Evolutionary conservation across 2,329 filamentous ascomycete species (phyloP).

Genomic region (Beauveria bassiana): DNA sequence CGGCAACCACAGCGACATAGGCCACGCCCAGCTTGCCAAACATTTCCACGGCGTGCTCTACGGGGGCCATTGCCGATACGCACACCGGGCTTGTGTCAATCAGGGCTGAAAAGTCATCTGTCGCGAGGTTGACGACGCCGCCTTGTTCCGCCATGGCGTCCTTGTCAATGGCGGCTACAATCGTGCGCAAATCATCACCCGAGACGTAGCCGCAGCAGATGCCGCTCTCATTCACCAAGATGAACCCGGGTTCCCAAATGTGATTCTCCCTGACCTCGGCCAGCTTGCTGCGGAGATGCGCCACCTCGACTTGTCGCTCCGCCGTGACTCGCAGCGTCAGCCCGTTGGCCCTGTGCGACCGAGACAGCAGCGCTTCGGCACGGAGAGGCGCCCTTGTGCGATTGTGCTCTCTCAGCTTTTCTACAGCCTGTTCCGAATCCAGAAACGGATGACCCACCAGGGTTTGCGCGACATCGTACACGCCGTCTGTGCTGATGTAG

Average conservation of each 20-base stretch:
- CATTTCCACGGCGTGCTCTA: constrained; percentile 53
- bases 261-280: constrained; percentile 22
- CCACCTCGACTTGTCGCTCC: neutral
- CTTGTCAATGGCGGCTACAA: constrained; percentile 28
- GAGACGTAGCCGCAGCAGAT: constrained; percentile 48
- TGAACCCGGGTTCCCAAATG: constrained; percentile 45
- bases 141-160: constrained; percentile 14
- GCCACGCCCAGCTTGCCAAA: constrained; percentile 49
- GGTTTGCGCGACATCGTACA: constrained; percentile 53
- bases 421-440: constrained; percentile 40
- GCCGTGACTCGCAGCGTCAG: neutral
- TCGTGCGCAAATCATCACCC: constrained; percentile 45
- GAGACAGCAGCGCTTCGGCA: neutral
- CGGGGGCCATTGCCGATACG: constrained; percentile 41
- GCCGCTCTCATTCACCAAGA: constrained; percentile 39
- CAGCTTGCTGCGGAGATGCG: neutral
- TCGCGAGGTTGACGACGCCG: constrained; percentile 23
- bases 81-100: constrained; percentile 47
- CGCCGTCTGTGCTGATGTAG: constrained; percentile 41
- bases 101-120: constrained; percentile 33
- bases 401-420: constrained; percentile 28
- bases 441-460: constrained; percentile 52
- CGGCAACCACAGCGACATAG: constrained; percentile 44
- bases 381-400: constrained; percentile 28
- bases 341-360: neutral